These are phyloP conservation scores for Rosa hybrid DNA, from an alignment of 331 rosid species.

Conservation along the genomic window DNA sequence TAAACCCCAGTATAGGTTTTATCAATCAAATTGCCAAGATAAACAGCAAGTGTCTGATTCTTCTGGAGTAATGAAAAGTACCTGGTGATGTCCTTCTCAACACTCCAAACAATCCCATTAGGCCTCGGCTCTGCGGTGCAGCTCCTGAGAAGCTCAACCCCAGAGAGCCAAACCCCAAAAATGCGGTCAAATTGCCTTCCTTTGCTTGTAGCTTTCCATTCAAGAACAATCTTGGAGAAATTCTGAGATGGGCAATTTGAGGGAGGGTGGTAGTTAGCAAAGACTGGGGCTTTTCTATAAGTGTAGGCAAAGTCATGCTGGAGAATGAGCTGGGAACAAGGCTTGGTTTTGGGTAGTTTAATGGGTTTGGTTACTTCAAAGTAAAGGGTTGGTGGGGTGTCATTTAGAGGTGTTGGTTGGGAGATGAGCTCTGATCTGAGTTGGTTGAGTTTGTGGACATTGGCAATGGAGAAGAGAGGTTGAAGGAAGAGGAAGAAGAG, in stretches of 20 bases:
- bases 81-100: conserved; percentile 80
- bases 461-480: conserved; percentile 36
- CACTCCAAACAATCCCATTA: conserved; percentile 76
- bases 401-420: background rate
- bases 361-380: conserved; percentile 83
- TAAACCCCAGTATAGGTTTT: conserved; percentile 72
- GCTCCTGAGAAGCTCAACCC: conserved; percentile 84
- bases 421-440: conserved; percentile 21
- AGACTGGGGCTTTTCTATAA: conserved; percentile 64
- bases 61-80: conserved; percentile 51
- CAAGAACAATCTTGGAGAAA: conserved; percentile 68
- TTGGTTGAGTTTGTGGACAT: conserved; percentile 42
- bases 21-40: conserved; percentile 65
- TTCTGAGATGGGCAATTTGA: conserved; percentile 41
- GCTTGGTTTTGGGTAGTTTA: conserved; percentile 48
- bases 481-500: conserved; percentile 23
- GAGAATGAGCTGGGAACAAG: conserved; percentile 59
- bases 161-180: conserved; percentile 87
- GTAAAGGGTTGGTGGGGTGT: conserved; percentile 48
- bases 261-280: conserved; percentile 66
- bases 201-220: conserved; percentile 68
- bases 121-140: conserved; percentile 82
- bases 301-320: conserved; percentile 72
- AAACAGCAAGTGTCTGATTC: conserved; percentile 72
- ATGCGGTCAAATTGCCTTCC: conserved; percentile 91